phyloP scores from a whole-genome alignment of 2,329 filamentous ascomycete genomes.

The Ceratocystis cubensis region DNA sequence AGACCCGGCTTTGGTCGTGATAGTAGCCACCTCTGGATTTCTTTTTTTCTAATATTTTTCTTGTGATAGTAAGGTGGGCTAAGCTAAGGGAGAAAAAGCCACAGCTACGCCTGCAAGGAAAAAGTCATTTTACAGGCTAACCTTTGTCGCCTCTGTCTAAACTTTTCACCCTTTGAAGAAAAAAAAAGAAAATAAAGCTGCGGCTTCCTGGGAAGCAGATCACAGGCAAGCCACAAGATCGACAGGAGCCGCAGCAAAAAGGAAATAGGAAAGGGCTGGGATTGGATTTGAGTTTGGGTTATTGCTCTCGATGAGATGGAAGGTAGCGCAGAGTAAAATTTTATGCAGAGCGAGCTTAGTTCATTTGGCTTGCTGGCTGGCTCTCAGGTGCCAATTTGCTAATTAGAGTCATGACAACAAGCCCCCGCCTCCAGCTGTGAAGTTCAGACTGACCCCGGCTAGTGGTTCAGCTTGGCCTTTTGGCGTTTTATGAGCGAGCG shows the following conservation, averaged over 20 bases:
- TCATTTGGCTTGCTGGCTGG: neutral
- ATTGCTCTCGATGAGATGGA: neutral
- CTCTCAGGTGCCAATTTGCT: neutral
- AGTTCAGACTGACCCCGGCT: neutral
- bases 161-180: neutral
- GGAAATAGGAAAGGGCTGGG: conserved; percentile 8
- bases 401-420: conserved; percentile 6
- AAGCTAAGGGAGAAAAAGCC: neutral
- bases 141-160: neutral
- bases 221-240: conserved; percentile 9
- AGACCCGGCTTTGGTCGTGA: neutral
- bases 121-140: neutral
- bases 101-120: neutral
- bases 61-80: neutral
- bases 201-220: neutral
- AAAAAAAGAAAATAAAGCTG: neutral
- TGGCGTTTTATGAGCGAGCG: neutral
- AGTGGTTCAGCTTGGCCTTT: conserved; percentile 7
- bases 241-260: conserved; percentile 9
- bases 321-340: neutral
- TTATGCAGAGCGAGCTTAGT: neutral
- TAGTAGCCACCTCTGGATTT: neutral
- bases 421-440: neutral
- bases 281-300: neutral
- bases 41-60: neutral